phyloP scores from a whole-genome alignment of 2,329 filamentous ascomycete genomes.

The Plenodomus tracheiphilus region DNA sequence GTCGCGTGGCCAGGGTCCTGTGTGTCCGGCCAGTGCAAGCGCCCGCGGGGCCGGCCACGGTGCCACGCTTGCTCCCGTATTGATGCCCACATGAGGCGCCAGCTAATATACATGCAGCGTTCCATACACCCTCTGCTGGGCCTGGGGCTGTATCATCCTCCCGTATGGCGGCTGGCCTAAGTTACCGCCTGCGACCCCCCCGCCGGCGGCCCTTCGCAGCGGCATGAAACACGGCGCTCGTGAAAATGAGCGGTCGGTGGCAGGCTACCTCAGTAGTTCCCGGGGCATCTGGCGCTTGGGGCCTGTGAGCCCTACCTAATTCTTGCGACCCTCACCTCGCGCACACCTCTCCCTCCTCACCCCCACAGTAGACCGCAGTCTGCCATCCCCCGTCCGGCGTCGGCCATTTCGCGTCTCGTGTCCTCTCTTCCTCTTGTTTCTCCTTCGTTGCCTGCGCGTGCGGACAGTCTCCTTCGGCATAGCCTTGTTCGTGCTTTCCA shows the following conservation, averaged over 20 bases:
- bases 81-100: not conserved
- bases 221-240: not conserved
- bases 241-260: too few relatives aligned
- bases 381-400: constrained; percentile 40
- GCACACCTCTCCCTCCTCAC: constrained; percentile 34
- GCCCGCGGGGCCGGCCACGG: not conserved
- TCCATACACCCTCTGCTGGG: constrained; percentile 11
- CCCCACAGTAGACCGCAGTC: constrained; percentile 41
- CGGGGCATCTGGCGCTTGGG: constrained; percentile 24
- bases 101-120: not conserved
- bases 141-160: too few relatives aligned
- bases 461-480: constrained; percentile 21
- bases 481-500: constrained; percentile 29
- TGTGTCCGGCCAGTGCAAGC: too few relatives aligned
- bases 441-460: constrained; percentile 43
- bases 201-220: not conserved
- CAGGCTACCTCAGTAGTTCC: constrained; percentile 17
- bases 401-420: constrained; percentile 41
- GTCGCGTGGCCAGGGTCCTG: too few relatives aligned
- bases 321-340: constrained; percentile 29
- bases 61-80: not conserved
- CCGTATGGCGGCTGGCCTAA: too few relatives aligned
- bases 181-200: not conserved
- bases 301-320: constrained; percentile 25
- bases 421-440: constrained; percentile 43